phyloP scores from a whole-genome alignment of 169 alveolate genomes.

The Plasmodium malariae region DNA sequence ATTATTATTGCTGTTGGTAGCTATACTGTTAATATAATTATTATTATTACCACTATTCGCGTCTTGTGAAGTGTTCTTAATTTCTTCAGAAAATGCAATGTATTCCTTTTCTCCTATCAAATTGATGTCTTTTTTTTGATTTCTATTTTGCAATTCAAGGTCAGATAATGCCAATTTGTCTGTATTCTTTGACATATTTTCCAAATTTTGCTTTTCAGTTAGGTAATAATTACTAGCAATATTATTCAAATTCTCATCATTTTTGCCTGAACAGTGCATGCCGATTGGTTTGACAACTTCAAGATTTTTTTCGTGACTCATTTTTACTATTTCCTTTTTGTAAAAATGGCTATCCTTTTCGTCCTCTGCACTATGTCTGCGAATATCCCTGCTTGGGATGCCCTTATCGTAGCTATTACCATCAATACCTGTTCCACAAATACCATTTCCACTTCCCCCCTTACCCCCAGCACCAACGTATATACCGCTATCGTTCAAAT shows the following conservation, averaged over 20 bases:
- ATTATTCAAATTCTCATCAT: not conserved
- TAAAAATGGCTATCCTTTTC: not conserved
- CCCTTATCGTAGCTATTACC: not conserved
- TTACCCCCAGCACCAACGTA: not conserved
- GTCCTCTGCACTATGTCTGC: not conserved
- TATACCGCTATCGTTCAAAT: constrained; percentile 23
- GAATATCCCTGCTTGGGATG: not conserved
- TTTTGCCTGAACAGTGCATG: not conserved
- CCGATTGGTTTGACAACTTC: not conserved
- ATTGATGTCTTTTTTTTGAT: not conserved
- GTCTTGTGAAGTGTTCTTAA: not conserved
- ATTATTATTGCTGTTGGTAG: not conserved
- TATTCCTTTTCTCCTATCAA: not conserved
- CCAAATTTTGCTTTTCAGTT: not conserved
- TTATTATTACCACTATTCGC: not conserved
- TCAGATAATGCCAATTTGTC: not conserved
- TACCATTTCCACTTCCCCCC: not conserved
- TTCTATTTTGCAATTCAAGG: not conserved
- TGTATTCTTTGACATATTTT: not conserved
- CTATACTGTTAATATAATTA: not conserved
- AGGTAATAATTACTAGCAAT: not conserved
- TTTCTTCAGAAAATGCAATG: not conserved
- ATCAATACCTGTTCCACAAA: too few species aligned
- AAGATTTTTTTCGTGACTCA: not conserved
- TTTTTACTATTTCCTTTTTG: not conserved